phyloP scores from a whole-genome alignment of 306 rosid species.

The Lathyrus tuberosus region DNA sequence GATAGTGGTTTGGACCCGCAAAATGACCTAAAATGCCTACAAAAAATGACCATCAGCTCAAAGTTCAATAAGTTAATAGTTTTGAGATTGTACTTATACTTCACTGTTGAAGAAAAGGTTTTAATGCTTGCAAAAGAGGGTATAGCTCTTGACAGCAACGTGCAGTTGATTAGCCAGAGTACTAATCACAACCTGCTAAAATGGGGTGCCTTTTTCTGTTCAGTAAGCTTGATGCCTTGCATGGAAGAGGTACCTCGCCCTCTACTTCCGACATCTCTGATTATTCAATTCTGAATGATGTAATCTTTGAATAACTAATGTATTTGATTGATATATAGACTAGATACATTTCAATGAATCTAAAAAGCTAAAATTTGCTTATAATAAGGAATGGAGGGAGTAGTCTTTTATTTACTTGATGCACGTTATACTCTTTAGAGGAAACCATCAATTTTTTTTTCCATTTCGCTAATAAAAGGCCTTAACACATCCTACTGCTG shows the following conservation, averaged over 20 bases:
- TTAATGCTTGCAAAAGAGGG: conserved; percentile 69
- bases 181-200: conserved; percentile 54
- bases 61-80: conserved; percentile 54
- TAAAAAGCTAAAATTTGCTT: too few relatives aligned
- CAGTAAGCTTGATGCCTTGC: conserved; percentile 60
- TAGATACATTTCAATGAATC: too few relatives aligned
- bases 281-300: conserved; percentile 48
- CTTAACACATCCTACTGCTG: conserved; percentile 4
- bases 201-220: conserved; percentile 70
- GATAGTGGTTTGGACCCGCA: conserved; percentile 76
- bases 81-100: conserved; percentile 66
- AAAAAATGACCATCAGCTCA: conserved; percentile 60
- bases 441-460: conserved; percentile 11
- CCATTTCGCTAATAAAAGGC: neutral
- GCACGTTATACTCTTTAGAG: neutral
- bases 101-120: conserved; percentile 69
- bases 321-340: too few relatives aligned
- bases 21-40: conserved; percentile 69
- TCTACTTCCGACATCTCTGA: conserved; percentile 43
- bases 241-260: conserved; percentile 29
- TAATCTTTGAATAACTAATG: conserved; percentile 34
- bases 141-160: conserved; percentile 46
- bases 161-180: conserved; percentile 48
- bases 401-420: conserved; percentile 9
- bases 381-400: too few relatives aligned